Evolutionary conservation across 2,329 filamentous ascomycete species (phyloP).

Genomic region (Thielaviopsis musarum): DNA sequence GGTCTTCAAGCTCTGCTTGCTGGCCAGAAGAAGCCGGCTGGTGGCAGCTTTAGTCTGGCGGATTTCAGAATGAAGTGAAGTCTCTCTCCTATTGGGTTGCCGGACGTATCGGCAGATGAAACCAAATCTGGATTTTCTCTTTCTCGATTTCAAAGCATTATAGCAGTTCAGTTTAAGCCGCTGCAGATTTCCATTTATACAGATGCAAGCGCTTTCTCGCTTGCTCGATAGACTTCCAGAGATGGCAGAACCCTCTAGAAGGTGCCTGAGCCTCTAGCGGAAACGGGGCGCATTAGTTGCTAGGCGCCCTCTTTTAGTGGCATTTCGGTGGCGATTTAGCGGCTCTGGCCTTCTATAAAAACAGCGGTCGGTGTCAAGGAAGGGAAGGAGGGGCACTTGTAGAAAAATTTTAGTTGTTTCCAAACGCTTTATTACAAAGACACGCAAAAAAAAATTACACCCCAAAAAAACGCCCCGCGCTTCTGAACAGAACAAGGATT

Average conservation of each 20-base stretch:
- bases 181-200: not conserved
- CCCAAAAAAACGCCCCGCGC: conserved; percentile 6
- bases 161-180: not conserved
- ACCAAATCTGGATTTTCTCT: not conserved
- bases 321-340: not conserved
- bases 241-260: not conserved
- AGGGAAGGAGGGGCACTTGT: not conserved
- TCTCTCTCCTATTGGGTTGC: too few relatives aligned
- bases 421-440: not conserved
- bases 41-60: conserved; percentile 30
- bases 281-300: not conserved
- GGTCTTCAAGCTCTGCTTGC: conserved; percentile 48
- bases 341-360: conserved; percentile 1
- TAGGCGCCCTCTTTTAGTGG: not conserved
- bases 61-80: conserved; percentile 32
- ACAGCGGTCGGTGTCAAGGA: not conserved
- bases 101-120: not conserved
- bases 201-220: not conserved
- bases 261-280: not conserved
- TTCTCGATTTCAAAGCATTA: not conserved
- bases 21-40: conserved; percentile 25
- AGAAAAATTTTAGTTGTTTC: conserved; percentile 5
- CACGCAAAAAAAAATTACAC: not conserved
- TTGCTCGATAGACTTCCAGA: not conserved
- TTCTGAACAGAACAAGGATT: conserved; percentile 2